phyloP scores from a whole-genome alignment of 495 filamentous ascomycete species.

The Thozetella sp. region DNA sequence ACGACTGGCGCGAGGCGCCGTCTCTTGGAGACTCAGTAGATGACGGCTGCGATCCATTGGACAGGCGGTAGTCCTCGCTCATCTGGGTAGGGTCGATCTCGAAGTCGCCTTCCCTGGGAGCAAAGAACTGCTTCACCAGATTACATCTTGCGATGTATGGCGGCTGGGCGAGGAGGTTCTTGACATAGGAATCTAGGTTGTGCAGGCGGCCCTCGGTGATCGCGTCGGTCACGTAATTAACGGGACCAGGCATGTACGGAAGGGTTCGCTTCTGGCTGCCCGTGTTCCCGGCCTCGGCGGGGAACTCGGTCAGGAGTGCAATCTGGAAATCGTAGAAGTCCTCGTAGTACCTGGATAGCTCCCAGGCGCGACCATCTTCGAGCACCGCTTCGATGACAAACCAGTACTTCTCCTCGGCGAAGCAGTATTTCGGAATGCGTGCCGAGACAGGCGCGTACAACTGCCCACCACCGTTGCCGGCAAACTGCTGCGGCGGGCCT shows the following conservation, averaged over 20 bases:
- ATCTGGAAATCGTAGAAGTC: constrained; percentile 99
- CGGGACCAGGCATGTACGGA: constrained; percentile 98
- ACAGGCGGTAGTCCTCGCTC: constrained; percentile 70
- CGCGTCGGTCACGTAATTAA: constrained; percentile 95
- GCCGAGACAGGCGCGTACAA: constrained; percentile 65
- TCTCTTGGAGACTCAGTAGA: constrained; percentile 57
- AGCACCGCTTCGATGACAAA: constrained; percentile 92
- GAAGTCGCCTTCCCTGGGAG: constrained; percentile 86
- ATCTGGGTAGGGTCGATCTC: constrained; percentile 76
- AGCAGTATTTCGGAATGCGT: constrained; percentile 90
- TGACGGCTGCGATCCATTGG: constrained; percentile 71
- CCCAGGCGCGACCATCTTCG: constrained; percentile 91
- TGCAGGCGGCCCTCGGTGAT: constrained; percentile 92
- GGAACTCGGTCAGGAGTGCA: constrained; percentile 89
- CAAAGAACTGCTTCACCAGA: constrained; percentile 87
- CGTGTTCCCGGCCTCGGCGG: constrained; percentile 86
- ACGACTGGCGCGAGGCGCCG: constrained; percentile 73
- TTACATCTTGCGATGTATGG: constrained; percentile 80
- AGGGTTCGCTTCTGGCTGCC: constrained; percentile 75
- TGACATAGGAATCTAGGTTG: constrained; percentile 93
- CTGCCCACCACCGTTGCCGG: constrained; percentile 40
- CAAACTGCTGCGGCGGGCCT: constrained; percentile 31
- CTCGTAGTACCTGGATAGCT: constrained; percentile 90
- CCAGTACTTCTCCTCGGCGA: constrained; percentile 98
- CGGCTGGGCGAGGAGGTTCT: constrained; percentile 82